Conservation (phyloP, 1,284 basidiomycete species). For the Golubevia pallescens region DNA sequence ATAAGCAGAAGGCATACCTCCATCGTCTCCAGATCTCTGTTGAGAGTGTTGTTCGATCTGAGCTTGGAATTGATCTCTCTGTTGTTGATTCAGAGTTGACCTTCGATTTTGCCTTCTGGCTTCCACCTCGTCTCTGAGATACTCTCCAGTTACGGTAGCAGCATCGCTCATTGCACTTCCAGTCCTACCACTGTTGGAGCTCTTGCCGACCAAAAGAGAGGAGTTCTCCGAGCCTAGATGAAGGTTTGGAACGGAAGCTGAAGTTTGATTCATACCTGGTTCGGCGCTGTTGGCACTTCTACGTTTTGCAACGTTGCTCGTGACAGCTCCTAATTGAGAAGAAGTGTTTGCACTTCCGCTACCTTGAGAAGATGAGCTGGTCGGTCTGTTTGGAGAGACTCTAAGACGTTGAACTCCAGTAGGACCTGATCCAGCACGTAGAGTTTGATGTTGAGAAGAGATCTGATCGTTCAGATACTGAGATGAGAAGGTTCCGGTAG, state of each 20-base stretch:
- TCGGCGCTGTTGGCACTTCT: neutral
- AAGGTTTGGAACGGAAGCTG: neutral
- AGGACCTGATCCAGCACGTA: too few relatives aligned
- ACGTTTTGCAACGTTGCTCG: neutral
- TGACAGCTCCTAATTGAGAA: too few relatives aligned
- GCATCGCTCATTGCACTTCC: neutral
- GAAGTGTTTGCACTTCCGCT: too few relatives aligned
- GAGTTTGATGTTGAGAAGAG: too few relatives aligned
- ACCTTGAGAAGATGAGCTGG: too few relatives aligned
- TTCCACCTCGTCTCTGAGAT: slow-evolving; percentile 33
- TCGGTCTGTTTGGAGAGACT: too few relatives aligned
- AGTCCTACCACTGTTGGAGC: slow-evolving; percentile 1
- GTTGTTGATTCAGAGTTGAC: slow-evolving; percentile 35
- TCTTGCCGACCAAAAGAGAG: slow-evolving; percentile 16
- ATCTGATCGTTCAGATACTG: too few relatives aligned
- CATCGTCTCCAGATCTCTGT: neutral
- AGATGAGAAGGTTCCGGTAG: too few relatives aligned
- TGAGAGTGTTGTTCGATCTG: slow-evolving; percentile 17
- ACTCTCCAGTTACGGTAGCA: slow-evolving; percentile 13
- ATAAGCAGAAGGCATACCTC: neutral
- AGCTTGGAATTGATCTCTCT: slow-evolving; percentile 5
- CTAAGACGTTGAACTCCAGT: too few relatives aligned
- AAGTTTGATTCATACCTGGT: neutral
- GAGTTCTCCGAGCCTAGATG: slow-evolving; percentile 19
- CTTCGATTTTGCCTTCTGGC: slow-evolving; percentile 33